Percentiles rank a stretch among this genome's conserved stretches.
phyloP scores from a whole-genome alignment of 2,329 filamentous ascomycete species.

The Neospermospora avenae region DNA sequence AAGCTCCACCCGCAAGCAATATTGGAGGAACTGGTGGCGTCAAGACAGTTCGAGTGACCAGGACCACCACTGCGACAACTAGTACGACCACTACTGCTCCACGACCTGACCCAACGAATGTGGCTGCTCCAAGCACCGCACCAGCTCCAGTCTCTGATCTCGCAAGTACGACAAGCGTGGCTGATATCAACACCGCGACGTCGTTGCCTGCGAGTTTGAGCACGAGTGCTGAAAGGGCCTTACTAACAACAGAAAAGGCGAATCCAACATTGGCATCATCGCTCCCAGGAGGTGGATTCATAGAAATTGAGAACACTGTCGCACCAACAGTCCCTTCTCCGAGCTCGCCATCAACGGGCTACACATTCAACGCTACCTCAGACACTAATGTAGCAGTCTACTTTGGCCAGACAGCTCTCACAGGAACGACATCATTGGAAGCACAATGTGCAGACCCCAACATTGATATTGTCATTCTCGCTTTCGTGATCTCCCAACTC shows the following conservation, averaged over 20 bases:
- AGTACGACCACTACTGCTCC: background rate
- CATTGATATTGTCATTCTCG: constrained; percentile 38
- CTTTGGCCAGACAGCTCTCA: constrained; percentile 32
- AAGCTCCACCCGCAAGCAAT: background rate
- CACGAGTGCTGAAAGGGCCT: background rate
- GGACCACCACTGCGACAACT: constrained; percentile 1
- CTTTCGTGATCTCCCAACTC: constrained; percentile 22
- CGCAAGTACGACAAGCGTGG: constrained; percentile 1
- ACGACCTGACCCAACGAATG: background rate
- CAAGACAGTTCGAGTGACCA: background rate
- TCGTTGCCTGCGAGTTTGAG: background rate
- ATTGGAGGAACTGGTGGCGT: background rate
- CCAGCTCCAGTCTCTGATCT: background rate
- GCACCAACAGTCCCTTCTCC: background rate
- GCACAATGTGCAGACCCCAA: constrained; percentile 34
- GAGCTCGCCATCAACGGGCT: constrained; percentile 7
- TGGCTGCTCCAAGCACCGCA: constrained; percentile 18
- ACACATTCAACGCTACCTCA: constrained; percentile 31
- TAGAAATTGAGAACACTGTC: background rate
- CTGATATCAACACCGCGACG: constrained; percentile 15
- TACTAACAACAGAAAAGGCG: background rate
- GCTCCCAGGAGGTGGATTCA: constrained; percentile 1
- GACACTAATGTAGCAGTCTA: constrained; percentile 36
- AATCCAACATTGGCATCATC: background rate
- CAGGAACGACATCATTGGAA: constrained; percentile 30